phyloP scores from a whole-genome alignment of 108 stramenopile genomes.

The Chaetoceros muelleri region DNA sequence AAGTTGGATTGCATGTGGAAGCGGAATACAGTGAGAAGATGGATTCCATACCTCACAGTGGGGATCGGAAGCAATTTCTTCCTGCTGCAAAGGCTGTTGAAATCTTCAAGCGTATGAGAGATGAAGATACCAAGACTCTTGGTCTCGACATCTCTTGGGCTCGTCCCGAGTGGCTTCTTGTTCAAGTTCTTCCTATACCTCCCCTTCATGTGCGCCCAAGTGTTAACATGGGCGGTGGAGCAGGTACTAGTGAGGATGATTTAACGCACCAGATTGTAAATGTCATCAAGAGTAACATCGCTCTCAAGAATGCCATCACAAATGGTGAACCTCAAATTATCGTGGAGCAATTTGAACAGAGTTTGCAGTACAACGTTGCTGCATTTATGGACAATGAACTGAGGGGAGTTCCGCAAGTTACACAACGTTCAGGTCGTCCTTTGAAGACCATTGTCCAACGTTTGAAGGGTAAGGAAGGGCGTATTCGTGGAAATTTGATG shows the following conservation, averaged over 20 bases:
- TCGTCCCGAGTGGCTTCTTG: slow-evolving; percentile 95
- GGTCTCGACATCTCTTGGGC: slow-evolving; percentile 87
- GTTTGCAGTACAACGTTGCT: slow-evolving; percentile 92
- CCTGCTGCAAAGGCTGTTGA: slow-evolving; percentile 78
- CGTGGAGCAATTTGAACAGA: slow-evolving; percentile 90
- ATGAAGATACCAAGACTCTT: slow-evolving; percentile 81
- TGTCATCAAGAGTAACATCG: slow-evolving; percentile 91
- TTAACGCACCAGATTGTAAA: slow-evolving; percentile 96
- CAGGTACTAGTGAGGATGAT: slow-evolving; percentile 86
- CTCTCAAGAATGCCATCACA: slow-evolving; percentile 74
- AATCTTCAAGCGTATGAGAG: slow-evolving; percentile 86
- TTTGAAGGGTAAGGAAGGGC: slow-evolving; percentile 98
- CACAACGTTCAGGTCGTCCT: slow-evolving; percentile 91
- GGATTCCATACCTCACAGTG: slow-evolving; percentile 42
- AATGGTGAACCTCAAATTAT: slow-evolving; percentile 91
- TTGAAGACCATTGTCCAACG: slow-evolving; percentile 93
- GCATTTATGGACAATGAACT: slow-evolving; percentile 93
- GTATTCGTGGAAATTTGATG: slow-evolving; percentile 98
- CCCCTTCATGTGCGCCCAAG: slow-evolving; percentile 98
- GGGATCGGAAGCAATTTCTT: slow-evolving; percentile 90
- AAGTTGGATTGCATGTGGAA: slow-evolving; percentile 78
- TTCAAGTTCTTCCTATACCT: slow-evolving; percentile 94
- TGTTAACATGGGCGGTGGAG: slow-evolving; percentile 71
- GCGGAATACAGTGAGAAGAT: slow-evolving; percentile 75
- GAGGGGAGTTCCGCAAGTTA: slow-evolving; percentile 85